Evolutionary conservation across 768 basidiomycete genomes (phyloP), one percentile per base, ranked within the genome.

Genomic region (Sarcomyxa edulis): DNA sequence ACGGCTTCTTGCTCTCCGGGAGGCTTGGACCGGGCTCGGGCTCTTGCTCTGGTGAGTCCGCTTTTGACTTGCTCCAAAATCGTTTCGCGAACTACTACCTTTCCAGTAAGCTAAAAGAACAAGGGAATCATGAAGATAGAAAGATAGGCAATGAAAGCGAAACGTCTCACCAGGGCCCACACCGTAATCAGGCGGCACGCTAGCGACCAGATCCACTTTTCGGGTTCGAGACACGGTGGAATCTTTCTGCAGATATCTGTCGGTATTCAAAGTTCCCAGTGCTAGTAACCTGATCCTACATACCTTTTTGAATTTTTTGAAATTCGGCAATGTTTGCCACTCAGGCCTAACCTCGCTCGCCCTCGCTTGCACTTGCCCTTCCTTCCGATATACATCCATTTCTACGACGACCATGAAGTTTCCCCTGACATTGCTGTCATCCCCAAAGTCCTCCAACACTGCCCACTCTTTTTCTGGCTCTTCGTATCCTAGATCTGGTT

Each of bases 341-440:
- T 65, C 53, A 45, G 43, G 46, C 46, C 40, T 39, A 32, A 18
- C 9, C 30, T 9, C 39, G 31, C 28, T 39, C 39, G 12, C 51
- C 47, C 30, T 11, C 25, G 19, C 14, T 24, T 30, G 24, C 11
- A 26, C 39, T 6, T 14, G 14, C 20, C n/a, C 19, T 25, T 55
- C 49, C 42, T 62, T 66, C 51, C 56, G 58, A 51, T 61, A 69
- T 7, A 81, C 63, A 21, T 80, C 77, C 65, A 84, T 60, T 42
- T 84, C 81, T 21, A 83, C 60, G 20, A 87, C 72, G 3, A 84
- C 74, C 85, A 89, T 87, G 45, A 89, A 88, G 51, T 88, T 88
- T 0, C 86, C 86, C 31, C 81, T 56, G 25, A 88, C 28, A 40
- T 71, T 71, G 3, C 56, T 59, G 35, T 82, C 74, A 42, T 83